Base-by-base conservation (phyloP, 169 alveolate genomes). In the Cryptosporidium parvum region DNA sequence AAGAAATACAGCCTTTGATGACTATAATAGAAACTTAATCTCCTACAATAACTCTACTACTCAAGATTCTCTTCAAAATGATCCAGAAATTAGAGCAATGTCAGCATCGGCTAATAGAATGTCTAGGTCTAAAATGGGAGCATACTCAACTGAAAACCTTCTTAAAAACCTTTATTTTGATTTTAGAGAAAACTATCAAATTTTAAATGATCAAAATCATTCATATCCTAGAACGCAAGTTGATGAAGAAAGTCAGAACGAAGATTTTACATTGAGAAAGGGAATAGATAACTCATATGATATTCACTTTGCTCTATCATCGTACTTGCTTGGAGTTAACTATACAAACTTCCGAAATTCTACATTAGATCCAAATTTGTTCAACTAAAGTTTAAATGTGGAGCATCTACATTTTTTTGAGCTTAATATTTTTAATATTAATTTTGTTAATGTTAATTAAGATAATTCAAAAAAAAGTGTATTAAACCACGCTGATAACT, bases 251-350 rank as follows among this genome's bases (percentile, higher is more conserved):
- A 45, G n/a, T n/a, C 29, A 51, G 16, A 12, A 44, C 26, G 48
- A 48, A 16, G 67, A 48, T 18, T 14, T n/a, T 48, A 18, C 35
- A 29, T 42, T 14, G 4, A 26, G 68, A 73, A 59, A 44, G 14
- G 18, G 26, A n/a, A 65, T 31, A 37, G 51, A 65, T 14, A 26
- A 51, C 29, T 1, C 52, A 8, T 73, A 73, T 73, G 71, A 73
- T 58, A 33, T 56, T 10, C 35, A 53, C 23, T 37, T 37, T 16
- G 68, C 70, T 58, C 18, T 73, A 16, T 73, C 70, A 23, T 73
- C 86, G 0, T 73, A 73, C 68, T 39, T 73, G 56, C 58, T 73
- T 18, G 86, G 86, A 31, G 86, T 73, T 0, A 73, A 73, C 23
- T 73, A 73, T 42, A 73, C 86, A 0, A 73, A 73, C 33, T 73